Evolutionary conservation across 129 eudicot genomes (phyloP).

Genomic region (Calendula officinalis): DNA sequence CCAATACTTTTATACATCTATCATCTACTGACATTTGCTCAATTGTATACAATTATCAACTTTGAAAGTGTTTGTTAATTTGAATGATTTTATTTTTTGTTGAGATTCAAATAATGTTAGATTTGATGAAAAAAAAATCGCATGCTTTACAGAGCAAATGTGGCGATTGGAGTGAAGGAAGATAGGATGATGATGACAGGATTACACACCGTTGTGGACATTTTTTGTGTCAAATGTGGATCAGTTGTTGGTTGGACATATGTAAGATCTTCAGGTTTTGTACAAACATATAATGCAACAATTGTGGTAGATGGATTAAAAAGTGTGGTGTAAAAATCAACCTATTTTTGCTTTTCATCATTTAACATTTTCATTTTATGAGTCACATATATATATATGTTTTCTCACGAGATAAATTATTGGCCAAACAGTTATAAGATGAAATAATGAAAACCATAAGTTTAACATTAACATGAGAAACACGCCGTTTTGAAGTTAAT

Average conservation of each 20-base stretch:
- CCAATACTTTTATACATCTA: too few species aligned
- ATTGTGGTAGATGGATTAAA: too few species aligned
- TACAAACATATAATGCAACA: too few species aligned
- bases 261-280: conserved; percentile 66
- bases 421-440: too few species aligned
- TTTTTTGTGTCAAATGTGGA: conserved; percentile 83
- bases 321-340: too few species aligned
- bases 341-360: too few species aligned
- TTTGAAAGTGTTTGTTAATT: background rate
- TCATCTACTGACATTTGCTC: background rate
- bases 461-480: background rate
- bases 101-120: background rate
- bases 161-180: conserved; percentile 66
- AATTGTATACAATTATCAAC: background rate
- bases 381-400: too few species aligned
- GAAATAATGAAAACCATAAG: too few species aligned
- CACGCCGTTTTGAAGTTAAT: background rate
- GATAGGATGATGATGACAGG: conserved; percentile 95
- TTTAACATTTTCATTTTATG: too few species aligned
- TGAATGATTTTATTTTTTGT: background rate
- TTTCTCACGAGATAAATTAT: too few species aligned
- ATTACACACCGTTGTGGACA: conserved; percentile 82
- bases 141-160: conserved; percentile 56
- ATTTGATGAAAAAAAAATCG: background rate
- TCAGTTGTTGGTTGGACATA: conserved; percentile 91